Evolutionary conservation across 192 early-diverging fungal species (phyloP), one percentile per base, ranked within the genome.

Genomic region (Mortierella alpina): DNA sequence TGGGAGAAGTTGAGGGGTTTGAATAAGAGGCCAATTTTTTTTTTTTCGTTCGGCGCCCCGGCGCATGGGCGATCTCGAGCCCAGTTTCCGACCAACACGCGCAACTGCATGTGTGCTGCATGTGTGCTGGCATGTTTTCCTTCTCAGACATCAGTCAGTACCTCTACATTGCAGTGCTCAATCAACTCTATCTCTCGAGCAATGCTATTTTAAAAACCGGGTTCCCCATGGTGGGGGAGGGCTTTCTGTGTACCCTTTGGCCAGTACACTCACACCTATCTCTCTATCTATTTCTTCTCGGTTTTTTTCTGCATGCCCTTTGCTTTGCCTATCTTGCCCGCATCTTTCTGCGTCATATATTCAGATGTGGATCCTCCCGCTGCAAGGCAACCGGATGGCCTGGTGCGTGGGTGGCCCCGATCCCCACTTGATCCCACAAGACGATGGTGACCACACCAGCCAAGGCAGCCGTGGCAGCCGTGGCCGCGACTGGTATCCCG

Each of bases 351-450:
- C 50, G n/a, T 22, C 18, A 17, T 23, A 52, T 46, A 20, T 54
- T 39, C 57, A 80, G 77, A 80, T 80, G 77, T 80, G 77, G 77
- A 72, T 80, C 70, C 60, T 80, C 4, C 77, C 77, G 17, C 41
- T 80, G 54, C 63, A 65, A 39, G 77, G 77, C n/a, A 80, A 80
- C 51, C 45, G 77, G n/a, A 49, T 80, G 45, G 77, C 77, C 23
- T 80, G 77, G 77, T 80, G 77, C 64, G 77, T 80, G 2, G 77
- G 77, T 41, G 77, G 77, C 20, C 77, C 77, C 9, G 77, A 80
- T 39, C 77, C 77, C 13, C 77, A 80, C 42, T 17, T 72, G 49
- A 52, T 63, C n/a, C 58, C 57, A 9, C 41, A 47, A 13, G 58
- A 61, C 11, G 61, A 68, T 48, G 42, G 47, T 7, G 63, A 57